A percentile compares a stretch with the other conserved stretches of the same genome.
Evolutionary conservation across 768 basidiomycete genomes (phyloP).

Genomic region (Pleurotus eryngii): DNA sequence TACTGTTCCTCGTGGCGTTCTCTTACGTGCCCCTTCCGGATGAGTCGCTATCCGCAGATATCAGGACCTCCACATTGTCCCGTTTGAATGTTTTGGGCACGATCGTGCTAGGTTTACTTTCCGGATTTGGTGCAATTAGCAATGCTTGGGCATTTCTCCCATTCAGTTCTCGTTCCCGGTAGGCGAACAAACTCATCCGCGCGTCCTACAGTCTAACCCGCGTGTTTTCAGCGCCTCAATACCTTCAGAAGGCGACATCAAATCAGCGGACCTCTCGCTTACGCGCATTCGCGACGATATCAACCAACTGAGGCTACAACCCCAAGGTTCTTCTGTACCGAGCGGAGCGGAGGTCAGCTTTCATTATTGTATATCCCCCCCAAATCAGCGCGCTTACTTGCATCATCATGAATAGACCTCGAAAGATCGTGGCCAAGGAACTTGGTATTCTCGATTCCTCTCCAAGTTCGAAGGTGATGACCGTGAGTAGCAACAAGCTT

Average conservation of each 20-base stretch:
- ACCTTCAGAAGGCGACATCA: constrained; percentile 51
- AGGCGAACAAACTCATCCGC: constrained; percentile 6
- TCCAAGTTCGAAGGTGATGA: constrained; percentile 48
- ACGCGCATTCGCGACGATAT: constrained; percentile 61
- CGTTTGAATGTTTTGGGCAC: constrained; percentile 77
- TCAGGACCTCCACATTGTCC: constrained; percentile 47
- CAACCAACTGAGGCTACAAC: constrained; percentile 30
- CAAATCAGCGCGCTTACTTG: constrained; percentile 4
- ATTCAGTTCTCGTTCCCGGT: constrained; percentile 26
- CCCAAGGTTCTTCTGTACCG: constrained; percentile 11
- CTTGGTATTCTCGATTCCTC: constrained; percentile 50
- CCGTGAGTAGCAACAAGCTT: constrained; percentile 25
- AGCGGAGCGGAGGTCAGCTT: constrained; percentile 21
- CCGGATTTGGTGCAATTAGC: constrained; percentile 75
- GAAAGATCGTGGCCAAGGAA: constrained; percentile 14
- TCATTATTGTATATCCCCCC: background rate
- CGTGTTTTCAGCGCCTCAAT: constrained; percentile 21
- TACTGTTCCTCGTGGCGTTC: constrained; percentile 53
- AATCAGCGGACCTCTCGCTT: constrained; percentile 54
- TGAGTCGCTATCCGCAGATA: constrained; percentile 36
- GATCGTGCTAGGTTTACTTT: constrained; percentile 72
- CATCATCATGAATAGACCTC: background rate
- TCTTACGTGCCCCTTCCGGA: constrained; percentile 68
- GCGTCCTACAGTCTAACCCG: background rate
- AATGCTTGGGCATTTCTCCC: constrained; percentile 64